Conservation (phyloP, 495 filamentous ascomycete species). For the Aspergillus sclerotiicarbonarius region DNA sequence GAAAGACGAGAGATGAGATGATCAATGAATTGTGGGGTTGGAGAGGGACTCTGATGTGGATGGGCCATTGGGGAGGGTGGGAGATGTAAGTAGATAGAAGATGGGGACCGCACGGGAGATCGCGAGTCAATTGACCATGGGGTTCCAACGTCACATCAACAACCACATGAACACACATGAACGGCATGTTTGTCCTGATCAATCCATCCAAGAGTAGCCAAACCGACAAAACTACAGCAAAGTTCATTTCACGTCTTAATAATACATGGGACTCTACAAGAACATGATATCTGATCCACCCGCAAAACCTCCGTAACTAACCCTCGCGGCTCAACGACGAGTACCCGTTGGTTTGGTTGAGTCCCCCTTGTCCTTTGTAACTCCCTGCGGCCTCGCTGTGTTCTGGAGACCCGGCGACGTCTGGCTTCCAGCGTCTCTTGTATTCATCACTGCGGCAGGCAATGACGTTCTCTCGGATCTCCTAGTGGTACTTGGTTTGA, state of each 20-base stretch:
- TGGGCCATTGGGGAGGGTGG: neutral
- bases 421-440: neutral
- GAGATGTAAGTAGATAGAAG: neutral
- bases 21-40: slow-evolving; percentile 27
- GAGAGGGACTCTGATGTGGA: neutral
- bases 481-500: slow-evolving; percentile 5
- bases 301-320: no score
- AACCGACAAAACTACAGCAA: no score
- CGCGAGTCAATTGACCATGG: no score
- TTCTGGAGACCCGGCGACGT: neutral
- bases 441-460: neutral
- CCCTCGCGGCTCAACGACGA: no score
- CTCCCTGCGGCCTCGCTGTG: neutral
- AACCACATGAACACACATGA: no score
- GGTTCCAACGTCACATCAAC: no score
- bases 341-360: no score
- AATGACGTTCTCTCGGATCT: neutral
- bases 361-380: neutral
- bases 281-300: no score
- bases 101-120: neutral
- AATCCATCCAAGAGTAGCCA: no score
- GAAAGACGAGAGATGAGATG: slow-evolving; percentile 27
- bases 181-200: no score
- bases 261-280: no score
- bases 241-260: no score